phyloP scores from a whole-genome alignment of 2,329 filamentous ascomycete species.

The Scopulariopsis brevicaulis region DNA sequence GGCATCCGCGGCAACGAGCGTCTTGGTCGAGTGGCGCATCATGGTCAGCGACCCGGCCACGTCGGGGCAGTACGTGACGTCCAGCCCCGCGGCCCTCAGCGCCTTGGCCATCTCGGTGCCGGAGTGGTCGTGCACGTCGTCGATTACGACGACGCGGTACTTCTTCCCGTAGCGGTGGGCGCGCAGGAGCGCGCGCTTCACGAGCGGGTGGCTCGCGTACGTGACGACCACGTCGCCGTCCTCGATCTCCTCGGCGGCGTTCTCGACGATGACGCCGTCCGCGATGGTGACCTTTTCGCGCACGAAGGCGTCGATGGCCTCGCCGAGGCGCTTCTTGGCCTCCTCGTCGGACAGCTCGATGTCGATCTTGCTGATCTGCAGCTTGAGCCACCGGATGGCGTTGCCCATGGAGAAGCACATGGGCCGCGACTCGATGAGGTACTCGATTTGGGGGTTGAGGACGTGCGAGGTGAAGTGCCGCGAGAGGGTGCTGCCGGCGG shows the following conservation, averaged over 20 bases:
- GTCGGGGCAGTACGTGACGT: slow-evolving; percentile 69
- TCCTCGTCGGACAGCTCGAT: slow-evolving; percentile 72
- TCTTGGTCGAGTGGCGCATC: slow-evolving; percentile 54
- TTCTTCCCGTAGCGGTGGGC: slow-evolving; percentile 59
- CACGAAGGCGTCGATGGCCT: slow-evolving; percentile 81
- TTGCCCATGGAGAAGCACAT: slow-evolving; percentile 97
- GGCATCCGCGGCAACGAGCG: slow-evolving; percentile 83
- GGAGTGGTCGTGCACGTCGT: slow-evolving; percentile 47
- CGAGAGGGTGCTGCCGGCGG: slow-evolving; percentile 70
- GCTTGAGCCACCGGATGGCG: slow-evolving; percentile 87
- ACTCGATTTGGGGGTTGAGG: slow-evolving; percentile 90
- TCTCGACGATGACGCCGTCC: slow-evolving; percentile 72
- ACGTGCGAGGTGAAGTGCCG: slow-evolving; percentile 86
- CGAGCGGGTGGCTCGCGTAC: slow-evolving; percentile 75
- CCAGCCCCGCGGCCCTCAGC: slow-evolving; percentile 56
- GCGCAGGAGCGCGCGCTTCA: slow-evolving; percentile 68
- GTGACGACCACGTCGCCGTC: slow-evolving; percentile 76
- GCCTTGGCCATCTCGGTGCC: slow-evolving; percentile 53
- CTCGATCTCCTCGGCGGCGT: slow-evolving; percentile 63
- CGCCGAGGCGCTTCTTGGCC: slow-evolving; percentile 68
- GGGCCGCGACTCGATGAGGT: slow-evolving; percentile 84
- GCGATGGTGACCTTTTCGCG: slow-evolving; percentile 82
- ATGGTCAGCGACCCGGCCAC: slow-evolving; percentile 66
- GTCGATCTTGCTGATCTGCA: slow-evolving; percentile 82
- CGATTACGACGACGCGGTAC: slow-evolving; percentile 78